Conservation (phyloP, 805 yeast genomes). For the Cyberlindnera americana region DNA sequence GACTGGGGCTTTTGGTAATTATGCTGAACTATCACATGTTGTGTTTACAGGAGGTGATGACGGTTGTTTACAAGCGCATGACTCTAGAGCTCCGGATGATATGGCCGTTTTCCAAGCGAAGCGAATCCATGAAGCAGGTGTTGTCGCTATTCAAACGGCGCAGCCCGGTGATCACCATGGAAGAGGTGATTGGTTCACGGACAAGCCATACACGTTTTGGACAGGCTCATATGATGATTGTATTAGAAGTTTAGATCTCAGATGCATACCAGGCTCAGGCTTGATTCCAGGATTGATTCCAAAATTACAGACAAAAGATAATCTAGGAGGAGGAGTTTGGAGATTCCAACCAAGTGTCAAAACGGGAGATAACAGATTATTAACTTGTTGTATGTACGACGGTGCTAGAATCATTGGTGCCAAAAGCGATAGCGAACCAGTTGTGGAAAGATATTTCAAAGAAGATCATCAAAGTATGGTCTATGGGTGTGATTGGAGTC, state of each 20-base stretch:
- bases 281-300: conserved; percentile 53
- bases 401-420: conserved; percentile 72
- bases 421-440: conserved; percentile 23
- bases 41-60: conserved; percentile 93
- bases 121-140: conserved; percentile 85
- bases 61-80: conserved; percentile 69
- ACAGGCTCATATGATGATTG: conserved; percentile 93
- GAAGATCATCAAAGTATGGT: conserved; percentile 87
- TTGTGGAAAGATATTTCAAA: conserved; percentile 45
- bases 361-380: conserved; percentile 41
- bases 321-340: conserved; percentile 96
- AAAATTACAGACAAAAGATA: conserved; percentile 36
- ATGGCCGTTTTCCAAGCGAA: conserved; percentile 34
- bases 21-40: conserved; percentile 49
- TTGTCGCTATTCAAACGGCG: conserved; percentile 70
- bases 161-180: conserved; percentile 36
- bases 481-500: conserved; percentile 90
- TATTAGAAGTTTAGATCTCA: conserved; percentile 63
- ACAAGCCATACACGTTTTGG: conserved; percentile 51
- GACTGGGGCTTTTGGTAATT: conserved; percentile 72
- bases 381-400: conserved; percentile 92
- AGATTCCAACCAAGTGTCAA: conserved; percentile 63
- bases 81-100: conserved; percentile 40
- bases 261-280: conserved; percentile 44
- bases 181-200: conserved; percentile 38